Conservation (phyloP, 148 eudicot species). For the Rhododendron ferrugineum region DNA sequence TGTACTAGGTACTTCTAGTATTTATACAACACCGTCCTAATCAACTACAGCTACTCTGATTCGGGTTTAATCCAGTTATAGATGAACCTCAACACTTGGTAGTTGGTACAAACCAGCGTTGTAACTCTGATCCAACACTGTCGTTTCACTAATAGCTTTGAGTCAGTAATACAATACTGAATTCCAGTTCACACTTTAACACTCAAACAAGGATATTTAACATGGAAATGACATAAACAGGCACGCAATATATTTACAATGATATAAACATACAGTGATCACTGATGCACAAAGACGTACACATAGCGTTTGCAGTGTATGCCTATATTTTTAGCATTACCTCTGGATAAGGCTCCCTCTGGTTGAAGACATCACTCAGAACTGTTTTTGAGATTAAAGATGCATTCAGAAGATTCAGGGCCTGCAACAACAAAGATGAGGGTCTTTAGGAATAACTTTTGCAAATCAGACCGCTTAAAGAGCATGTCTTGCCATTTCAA, state of each 20-base stretch:
- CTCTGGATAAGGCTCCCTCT: neutral
- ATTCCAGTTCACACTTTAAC: neutral
- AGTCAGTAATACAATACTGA: neutral
- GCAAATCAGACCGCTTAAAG: neutral
- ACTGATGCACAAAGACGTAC: neutral
- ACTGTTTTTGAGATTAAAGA: conserved; percentile 1
- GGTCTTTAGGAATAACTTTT: neutral
- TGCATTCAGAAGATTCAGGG: neutral
- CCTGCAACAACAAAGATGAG: neutral
- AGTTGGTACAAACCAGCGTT: neutral
- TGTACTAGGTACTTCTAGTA: neutral
- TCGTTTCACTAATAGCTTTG: neutral
- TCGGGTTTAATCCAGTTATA: neutral
- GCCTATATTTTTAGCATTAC: neutral
- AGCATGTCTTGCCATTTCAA: neutral
- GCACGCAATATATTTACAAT: neutral
- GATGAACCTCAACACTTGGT: neutral
- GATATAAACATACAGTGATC: neutral
- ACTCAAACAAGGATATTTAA: neutral
- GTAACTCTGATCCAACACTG: neutral
- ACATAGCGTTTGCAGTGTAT: neutral
- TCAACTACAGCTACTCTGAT: neutral
- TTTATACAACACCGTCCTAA: neutral
- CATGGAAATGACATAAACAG: neutral
- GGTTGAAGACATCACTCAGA: conserved; percentile 3